These are phyloP conservation scores for Colletotrichum nymphaeae DNA, from an alignment of 2,329 filamentous ascomycete species.

Conservation along the genomic window DNA sequence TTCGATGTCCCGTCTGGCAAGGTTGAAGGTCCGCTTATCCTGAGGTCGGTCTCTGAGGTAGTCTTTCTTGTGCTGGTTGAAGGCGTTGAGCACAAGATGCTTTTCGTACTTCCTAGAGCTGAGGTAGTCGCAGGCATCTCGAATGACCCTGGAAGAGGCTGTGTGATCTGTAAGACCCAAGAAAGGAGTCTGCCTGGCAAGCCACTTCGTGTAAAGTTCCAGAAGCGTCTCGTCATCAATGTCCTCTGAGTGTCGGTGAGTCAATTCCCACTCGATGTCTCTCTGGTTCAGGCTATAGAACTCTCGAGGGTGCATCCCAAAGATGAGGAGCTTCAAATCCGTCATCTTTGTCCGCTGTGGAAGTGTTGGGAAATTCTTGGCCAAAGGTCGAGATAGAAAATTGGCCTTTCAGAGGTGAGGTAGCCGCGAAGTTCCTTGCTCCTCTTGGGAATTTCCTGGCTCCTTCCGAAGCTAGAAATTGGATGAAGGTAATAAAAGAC, in stretches of 20 bases:
- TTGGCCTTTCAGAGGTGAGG: neutral
- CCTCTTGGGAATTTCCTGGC: neutral
- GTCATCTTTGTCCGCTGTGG: neutral
- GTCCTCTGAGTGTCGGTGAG: neutral
- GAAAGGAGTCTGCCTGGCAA: conserved; percentile 8
- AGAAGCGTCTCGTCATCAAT: conserved; percentile 19
- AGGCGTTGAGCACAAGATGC: conserved; percentile 30
- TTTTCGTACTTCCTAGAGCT: conserved; percentile 29
- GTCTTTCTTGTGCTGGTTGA: conserved; percentile 32
- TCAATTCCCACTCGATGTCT: conserved; percentile 7
- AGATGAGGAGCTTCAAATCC: neutral
- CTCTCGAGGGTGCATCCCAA: neutral
- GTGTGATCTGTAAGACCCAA: neutral
- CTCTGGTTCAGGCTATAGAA: conserved; percentile 1
- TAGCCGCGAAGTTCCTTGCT: neutral
- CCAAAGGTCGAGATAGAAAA: neutral
- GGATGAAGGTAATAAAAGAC: too few relatives aligned
- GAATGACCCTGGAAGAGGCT: conserved; percentile 22
- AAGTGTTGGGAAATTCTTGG: neutral
- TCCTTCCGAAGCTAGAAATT: neutral
- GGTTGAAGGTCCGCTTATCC: conserved; percentile 11
- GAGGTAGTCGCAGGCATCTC: conserved; percentile 36
- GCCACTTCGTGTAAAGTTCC: conserved; percentile 23
- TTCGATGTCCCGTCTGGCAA: conserved; percentile 28
- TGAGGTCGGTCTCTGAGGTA: neutral